phyloP scores from a whole-genome alignment of 1,139 yeast species.

The Candida mesenterica region DNA sequence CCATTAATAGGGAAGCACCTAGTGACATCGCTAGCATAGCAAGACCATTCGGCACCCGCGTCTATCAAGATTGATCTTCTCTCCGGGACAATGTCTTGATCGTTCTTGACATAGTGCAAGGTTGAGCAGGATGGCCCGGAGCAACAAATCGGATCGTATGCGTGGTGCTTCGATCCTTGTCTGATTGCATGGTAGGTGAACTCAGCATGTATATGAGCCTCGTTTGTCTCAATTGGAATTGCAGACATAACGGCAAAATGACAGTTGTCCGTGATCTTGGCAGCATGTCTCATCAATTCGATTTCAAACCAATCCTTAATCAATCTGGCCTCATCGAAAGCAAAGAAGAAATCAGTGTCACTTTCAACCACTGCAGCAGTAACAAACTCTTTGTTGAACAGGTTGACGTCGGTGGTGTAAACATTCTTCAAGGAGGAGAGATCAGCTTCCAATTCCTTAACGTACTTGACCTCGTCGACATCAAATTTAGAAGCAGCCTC shows the following conservation, averaged over 20 bases:
- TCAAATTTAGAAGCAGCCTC: slow-evolving; percentile 68
- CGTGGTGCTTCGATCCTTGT: slow-evolving; percentile 85
- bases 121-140: slow-evolving; percentile 92
- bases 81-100: slow-evolving; percentile 55
- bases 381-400: slow-evolving; percentile 31
- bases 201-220: slow-evolving; percentile 93
- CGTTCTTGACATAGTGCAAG: slow-evolving; percentile 84
- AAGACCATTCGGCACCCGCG: slow-evolving; percentile 97
- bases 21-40: slow-evolving; percentile 92
- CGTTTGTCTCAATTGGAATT: slow-evolving; percentile 79
- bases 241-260: slow-evolving; percentile 94
- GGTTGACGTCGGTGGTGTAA: slow-evolving; percentile 46
- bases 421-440: slow-evolving; percentile 23
- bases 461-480: slow-evolving; percentile 76
- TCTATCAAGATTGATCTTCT: slow-evolving; percentile 74
- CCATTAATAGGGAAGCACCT: slow-evolving; percentile 93
- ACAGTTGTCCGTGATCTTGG: slow-evolving; percentile 80
- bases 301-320: slow-evolving; percentile 84
- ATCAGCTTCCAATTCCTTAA: slow-evolving; percentile 40
- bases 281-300: slow-evolving; percentile 72
- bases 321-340: slow-evolving; percentile 82
- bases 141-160: slow-evolving; percentile 95
- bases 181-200: slow-evolving; percentile 90
- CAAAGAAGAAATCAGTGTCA: slow-evolving; percentile 57
- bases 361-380: slow-evolving; percentile 25